These are phyloP conservation scores for Chalciporus piperatus DNA, from an alignment of 768 basidiomycete species.

Conservation along the genomic window DNA sequence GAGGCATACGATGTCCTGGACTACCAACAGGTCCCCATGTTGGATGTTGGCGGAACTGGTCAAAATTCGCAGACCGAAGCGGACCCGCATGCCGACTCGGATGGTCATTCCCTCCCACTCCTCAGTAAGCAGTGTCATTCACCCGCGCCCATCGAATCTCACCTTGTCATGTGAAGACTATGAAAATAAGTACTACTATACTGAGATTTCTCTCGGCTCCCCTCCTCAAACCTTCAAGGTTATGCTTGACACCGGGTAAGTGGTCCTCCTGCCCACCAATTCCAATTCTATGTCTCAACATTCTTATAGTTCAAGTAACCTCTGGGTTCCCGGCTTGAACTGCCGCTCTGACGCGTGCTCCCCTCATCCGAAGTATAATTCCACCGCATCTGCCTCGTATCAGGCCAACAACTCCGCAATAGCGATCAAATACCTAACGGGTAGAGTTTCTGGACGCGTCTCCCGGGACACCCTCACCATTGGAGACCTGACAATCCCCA, in stretches of 20 bases:
- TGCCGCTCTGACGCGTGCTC: conserved; percentile 94
- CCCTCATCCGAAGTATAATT: conserved; percentile 92
- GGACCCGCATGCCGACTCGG: no score
- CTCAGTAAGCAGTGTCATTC: no score
- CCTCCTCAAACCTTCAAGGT: conserved; percentile 93
- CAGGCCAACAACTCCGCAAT: conserved; percentile 87
- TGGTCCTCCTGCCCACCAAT: background rate
- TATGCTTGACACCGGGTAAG: conserved; percentile 86
- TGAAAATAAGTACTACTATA: conserved; percentile 96
- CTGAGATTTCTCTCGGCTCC: conserved; percentile 78
- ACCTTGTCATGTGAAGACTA: conserved; percentile 45
- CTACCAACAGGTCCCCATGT: no score
- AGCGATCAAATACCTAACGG: conserved; percentile 73
- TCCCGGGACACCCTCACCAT: conserved; percentile 79
- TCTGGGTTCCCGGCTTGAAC: conserved; percentile 84
- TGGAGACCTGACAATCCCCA: conserved; percentile 73
- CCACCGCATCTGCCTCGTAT: conserved; percentile 73
- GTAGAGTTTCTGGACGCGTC: conserved; percentile 94
- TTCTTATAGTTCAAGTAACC: conserved; percentile 69
- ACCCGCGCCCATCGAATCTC: no score
- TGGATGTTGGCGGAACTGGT: no score
- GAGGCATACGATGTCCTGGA: no score
- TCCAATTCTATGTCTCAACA: no score
- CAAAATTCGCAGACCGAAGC: no score
- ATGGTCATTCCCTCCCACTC: no score